Conservation (phyloP, 495 filamentous ascomycete species). For the Lasiosphaeria hispida region DNA sequence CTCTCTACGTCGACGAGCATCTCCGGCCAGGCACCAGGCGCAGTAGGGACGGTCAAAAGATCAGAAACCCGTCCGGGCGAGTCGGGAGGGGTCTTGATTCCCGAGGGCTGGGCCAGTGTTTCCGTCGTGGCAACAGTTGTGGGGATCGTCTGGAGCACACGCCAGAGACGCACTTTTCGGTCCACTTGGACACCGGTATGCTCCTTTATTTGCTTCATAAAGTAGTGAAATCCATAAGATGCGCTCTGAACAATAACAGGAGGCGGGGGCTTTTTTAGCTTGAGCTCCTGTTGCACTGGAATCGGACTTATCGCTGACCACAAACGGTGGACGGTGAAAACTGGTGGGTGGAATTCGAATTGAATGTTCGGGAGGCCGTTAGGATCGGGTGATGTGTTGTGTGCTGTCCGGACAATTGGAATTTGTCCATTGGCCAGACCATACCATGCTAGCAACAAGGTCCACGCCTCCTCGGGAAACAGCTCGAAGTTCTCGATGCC, state of each 20-base stretch:
- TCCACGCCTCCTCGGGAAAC: constrained; percentile 76
- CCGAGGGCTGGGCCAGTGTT: constrained; percentile 20
- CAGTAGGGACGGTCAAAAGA: constrained; percentile 24
- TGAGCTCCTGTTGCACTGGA: constrained; percentile 57
- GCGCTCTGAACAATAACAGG: constrained; percentile 68
- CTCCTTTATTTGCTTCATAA: constrained; percentile 70
- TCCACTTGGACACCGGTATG: constrained; percentile 59
- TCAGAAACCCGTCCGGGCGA: constrained; percentile 22
- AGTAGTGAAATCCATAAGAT: constrained; percentile 63
- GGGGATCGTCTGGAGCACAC: constrained; percentile 53
- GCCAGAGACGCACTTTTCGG: constrained; percentile 79
- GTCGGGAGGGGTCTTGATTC: constrained; percentile 35
- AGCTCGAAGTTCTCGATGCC: constrained; percentile 70
- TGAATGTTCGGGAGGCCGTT: constrained; percentile 61
- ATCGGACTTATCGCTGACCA: constrained; percentile 52
- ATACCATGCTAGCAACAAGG: constrained; percentile 77
- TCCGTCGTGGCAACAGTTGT: constrained; percentile 23
- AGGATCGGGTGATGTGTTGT: constrained; percentile 65
- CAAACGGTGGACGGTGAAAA: constrained; percentile 83
- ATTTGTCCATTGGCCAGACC: constrained; percentile 68
- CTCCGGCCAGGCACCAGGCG: constrained; percentile 57
- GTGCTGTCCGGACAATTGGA: constrained; percentile 70
- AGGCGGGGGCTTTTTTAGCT: constrained; percentile 52
- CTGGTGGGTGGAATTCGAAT: constrained; percentile 80
- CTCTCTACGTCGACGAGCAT: constrained; percentile 69